Percentiles rank a stretch among this genome's conserved stretches.
Evolutionary conservation across 176 grass and related monocot species (phyloP).

Genomic region (Aegilops tauschii): DNA sequence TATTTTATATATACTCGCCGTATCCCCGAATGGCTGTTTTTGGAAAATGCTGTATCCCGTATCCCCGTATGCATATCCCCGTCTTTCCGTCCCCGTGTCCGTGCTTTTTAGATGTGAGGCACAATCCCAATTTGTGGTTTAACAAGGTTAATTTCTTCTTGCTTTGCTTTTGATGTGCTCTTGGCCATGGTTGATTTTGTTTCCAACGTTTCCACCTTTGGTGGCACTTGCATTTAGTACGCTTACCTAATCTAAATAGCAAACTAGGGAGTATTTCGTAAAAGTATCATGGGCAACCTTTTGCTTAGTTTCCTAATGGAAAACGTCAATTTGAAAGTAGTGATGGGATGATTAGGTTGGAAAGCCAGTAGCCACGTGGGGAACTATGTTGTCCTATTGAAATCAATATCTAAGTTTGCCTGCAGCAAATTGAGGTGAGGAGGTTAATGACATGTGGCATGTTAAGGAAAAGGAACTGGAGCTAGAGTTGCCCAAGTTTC

Average conservation of each 20-base stretch:
- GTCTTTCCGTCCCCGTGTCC: too few relatives aligned
- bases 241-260: background rate
- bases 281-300: background rate
- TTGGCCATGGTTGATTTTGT: background rate
- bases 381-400: background rate
- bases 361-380: background rate
- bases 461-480: too few relatives aligned
- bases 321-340: background rate
- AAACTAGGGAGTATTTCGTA: background rate
- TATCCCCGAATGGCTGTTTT: too few relatives aligned
- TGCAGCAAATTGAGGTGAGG: background rate
- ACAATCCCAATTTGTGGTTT: too few relatives aligned
- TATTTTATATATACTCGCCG: too few relatives aligned
- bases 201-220: background rate
- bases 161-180: too few relatives aligned
- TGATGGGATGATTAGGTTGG: background rate
- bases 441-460: background rate
- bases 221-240: background rate
- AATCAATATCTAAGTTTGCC: too few relatives aligned
- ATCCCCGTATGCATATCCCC: too few relatives aligned
- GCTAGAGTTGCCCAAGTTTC: background rate
- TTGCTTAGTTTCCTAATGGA: background rate
- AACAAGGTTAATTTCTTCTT: too few relatives aligned
- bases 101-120: too few relatives aligned
- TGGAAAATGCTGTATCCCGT: too few relatives aligned